Evolutionary conservation across 352 stramenopile genomes (phyloP).

Genomic region (Phytopythium vexans): DNA sequence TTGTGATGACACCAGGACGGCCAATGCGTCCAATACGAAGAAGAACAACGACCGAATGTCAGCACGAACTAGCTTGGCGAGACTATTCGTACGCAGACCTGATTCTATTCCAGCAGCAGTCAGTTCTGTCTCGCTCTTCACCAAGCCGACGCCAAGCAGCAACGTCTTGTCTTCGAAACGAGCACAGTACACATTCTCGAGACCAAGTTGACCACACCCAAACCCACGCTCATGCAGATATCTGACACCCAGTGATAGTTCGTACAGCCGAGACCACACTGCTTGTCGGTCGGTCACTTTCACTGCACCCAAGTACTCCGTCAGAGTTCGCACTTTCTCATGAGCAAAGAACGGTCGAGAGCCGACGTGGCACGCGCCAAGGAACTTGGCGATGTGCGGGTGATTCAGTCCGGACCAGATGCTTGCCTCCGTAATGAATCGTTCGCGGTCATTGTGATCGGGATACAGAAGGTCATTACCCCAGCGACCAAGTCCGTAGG

Average conservation of each 20-base stretch:
- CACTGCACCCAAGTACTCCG: not conserved
- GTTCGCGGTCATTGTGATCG: not conserved
- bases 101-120: too few species aligned
- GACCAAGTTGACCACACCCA: not conserved
- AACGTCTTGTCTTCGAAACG: not conserved
- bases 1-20: too few species aligned
- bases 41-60: too few species aligned
- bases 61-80: too few species aligned
- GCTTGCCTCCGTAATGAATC: not conserved
- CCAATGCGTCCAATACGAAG: too few species aligned
- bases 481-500: too few species aligned
- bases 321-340: not conserved
- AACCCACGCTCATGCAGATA: not conserved
- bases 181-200: not conserved
- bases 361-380: slow-evolving; percentile 15
- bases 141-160: not conserved
- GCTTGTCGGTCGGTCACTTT: not conserved
- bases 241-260: not conserved
- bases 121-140: not conserved
- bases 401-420: slow-evolving; percentile 7
- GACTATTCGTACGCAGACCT: not conserved
- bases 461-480: too few species aligned
- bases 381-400: slow-evolving; percentile 15
- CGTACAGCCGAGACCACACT: not conserved
- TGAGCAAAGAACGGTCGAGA: slow-evolving; percentile 1